Base-by-base conservation (phyloP, 2,329 filamentous ascomycete genomes). In the Cercospora canescens region DNA sequence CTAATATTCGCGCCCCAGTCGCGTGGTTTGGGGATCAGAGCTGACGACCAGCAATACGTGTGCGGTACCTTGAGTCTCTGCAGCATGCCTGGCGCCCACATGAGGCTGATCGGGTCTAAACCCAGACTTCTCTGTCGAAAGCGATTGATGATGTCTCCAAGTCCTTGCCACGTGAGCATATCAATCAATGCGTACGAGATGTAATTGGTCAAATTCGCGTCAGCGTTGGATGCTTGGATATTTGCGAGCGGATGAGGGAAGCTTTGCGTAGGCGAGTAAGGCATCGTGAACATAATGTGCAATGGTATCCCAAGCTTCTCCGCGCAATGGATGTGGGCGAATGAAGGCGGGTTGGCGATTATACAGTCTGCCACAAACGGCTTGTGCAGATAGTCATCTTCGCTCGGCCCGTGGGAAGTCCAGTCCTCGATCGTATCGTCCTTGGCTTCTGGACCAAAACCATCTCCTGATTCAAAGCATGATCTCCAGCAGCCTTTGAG, bases 261-360 rank as follows among this genome's bases (percentile, higher is more conserved):
- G 0, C 90, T 87, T 75, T 92, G 88, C 0, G 93, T 96, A 0
- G 93, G 90, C 1, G 91, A 91, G 90, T 92, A 96, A 0, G 93
- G 93, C 92, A 97, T 96, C 1, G 93, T 97, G 79, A 96, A 97
- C 91, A 96, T 96, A 78, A 96, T 87, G 72, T 93, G 91, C 8
- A 93, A 75, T 0, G 91, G 91, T 57, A 93, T 88, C 0, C 89
- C 90, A 72, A 93, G 78, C 77, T 90, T 91, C 77, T 93, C 89
- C 0, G 91, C 91, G 65, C 89, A 86, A 73, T 93, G 91, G 2
- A 93, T 83, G 72, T 93, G 90, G 0, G 89, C 90, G 78, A 92
- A 93, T 72, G 89, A 91, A 0, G 91, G 91, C 2, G 91, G 91
- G 67, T 93, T 93, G 2, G 91, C 90, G 71, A 93, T 91, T 70